Base-by-base conservation (phyloP, 1,284 basidiomycete genomes). In the Wallemia mellicola region DNA sequence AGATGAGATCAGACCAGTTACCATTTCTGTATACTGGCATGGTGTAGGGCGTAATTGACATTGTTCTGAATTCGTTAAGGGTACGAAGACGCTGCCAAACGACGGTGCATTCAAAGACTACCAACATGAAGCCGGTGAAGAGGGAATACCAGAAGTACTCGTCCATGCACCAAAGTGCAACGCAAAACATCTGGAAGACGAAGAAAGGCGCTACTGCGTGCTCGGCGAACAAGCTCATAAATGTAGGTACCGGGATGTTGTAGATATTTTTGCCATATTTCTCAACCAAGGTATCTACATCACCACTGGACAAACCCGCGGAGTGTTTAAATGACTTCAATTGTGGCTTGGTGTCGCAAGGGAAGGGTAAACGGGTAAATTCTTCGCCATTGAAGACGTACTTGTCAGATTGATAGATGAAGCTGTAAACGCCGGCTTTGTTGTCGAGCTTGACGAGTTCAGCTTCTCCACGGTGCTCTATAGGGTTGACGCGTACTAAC, bases 91-190 rank as follows among this genome's bases (percentile, higher is more conserved):
- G 83, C 83, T 91, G 89, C 79, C 83, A 95, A 24, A 95, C 89
- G 33, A 91, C 87, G 1, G 91, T 95, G 71, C 88, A 94, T 72
- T 95, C 91, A 67, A 95, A 95, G 62, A 92, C 82, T 59, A 95
- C 73, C 58, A 95, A 75, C 91, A 95, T 95, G 77, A 95, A 94
- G 28, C 89, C 76, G 0, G 91, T 95, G 73, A 95, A 95, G 54
- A 95, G 71, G 63, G 83, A 86, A 74, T 92, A 95, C 69, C 92
- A 94, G 88, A 88, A 94, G 70, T 94, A 95, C 70, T 94, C 91
- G 67, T 95, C 91, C 66, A 95, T 71, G 68, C 83, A 87, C 89
- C 89, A 95, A 17, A 95, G 73, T 0, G 85, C 86, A 7, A 94
- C 89, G 63, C 89, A 95, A 71, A 95, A 95, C 48, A 95, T 74